Evolutionary conservation across 345 rosid species (phyloP).

Genomic region (Schrenkiella parvula): DNA sequence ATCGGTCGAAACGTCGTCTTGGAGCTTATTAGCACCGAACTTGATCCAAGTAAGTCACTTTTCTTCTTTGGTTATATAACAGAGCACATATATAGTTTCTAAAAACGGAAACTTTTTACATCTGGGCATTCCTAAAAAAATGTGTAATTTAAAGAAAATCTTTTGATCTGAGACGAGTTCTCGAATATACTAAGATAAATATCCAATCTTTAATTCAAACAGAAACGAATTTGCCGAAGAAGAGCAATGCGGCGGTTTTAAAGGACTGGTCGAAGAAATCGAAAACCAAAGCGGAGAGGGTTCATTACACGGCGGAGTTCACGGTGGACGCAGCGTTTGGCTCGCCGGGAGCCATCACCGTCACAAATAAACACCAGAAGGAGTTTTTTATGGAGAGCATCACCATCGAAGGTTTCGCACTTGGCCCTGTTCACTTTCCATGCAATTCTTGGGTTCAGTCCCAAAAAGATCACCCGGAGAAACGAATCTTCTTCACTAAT

Average conservation of each 20-base stretch:
- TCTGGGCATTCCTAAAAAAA: background rate
- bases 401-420: slow-evolving; percentile 77
- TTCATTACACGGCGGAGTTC: slow-evolving; percentile 88
- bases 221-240: slow-evolving; percentile 78
- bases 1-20: slow-evolving; percentile 75
- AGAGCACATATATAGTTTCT: background rate
- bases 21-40: slow-evolving; percentile 71
- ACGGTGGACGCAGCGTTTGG: slow-evolving; percentile 70
- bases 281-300: slow-evolving; percentile 68
- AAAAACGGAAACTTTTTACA: background rate
- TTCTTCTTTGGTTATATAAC: background rate
- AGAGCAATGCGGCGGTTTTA: slow-evolving; percentile 62
- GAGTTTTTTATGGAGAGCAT: slow-evolving; percentile 86
- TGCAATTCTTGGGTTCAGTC: slow-evolving; percentile 98
- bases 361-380: slow-evolving; percentile 75
- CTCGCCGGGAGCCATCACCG: slow-evolving; percentile 77
- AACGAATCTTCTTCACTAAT: slow-evolving; percentile 78
- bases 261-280: slow-evolving; percentile 83
- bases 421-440: slow-evolving; percentile 81
- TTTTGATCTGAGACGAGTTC: background rate
- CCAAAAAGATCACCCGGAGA: slow-evolving; percentile 53
- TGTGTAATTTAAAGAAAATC: background rate
- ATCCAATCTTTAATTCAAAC: background rate
- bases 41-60: slow-evolving; percentile 76
- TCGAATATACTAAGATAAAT: background rate